Percentiles rank a stretch among this genome's conserved stretches.
These are phyloP conservation scores for Acacia concinna DNA, from an alignment of 331 rosid species.

Conservation along the genomic window DNA sequence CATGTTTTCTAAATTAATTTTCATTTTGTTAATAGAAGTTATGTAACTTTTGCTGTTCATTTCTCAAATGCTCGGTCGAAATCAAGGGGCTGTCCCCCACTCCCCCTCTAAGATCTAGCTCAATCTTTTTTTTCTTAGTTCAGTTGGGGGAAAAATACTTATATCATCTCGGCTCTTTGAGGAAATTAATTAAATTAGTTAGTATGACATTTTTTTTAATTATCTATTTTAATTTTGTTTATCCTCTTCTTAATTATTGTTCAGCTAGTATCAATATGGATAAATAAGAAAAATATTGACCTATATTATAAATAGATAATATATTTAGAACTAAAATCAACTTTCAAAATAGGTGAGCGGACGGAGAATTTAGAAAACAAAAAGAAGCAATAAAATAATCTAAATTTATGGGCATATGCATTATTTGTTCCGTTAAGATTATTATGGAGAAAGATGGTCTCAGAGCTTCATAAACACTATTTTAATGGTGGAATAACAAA, in stretches of 20 bases:
- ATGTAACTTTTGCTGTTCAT: not conserved
- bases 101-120: not conserved
- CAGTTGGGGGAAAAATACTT: not conserved
- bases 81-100: not conserved
- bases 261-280: no score
- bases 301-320: no score
- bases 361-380: not conserved
- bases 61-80: not conserved
- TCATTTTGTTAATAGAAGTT: not conserved
- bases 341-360: no score
- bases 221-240: no score
- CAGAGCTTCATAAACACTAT: not conserved
- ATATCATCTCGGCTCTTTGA: no score
- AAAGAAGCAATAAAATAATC: not conserved
- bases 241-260: no score
- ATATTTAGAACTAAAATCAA: no score
- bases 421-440: not conserved
- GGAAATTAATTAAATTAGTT: no score
- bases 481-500: not conserved
- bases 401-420: not conserved
- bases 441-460: conserved; percentile 10
- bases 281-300: no score
- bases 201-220: no score
- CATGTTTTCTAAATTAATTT: not conserved
- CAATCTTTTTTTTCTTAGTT: not conserved